Base-by-base conservation (phyloP, 192 early-diverging fungal species). In the Backusella tuberculispora region DNA sequence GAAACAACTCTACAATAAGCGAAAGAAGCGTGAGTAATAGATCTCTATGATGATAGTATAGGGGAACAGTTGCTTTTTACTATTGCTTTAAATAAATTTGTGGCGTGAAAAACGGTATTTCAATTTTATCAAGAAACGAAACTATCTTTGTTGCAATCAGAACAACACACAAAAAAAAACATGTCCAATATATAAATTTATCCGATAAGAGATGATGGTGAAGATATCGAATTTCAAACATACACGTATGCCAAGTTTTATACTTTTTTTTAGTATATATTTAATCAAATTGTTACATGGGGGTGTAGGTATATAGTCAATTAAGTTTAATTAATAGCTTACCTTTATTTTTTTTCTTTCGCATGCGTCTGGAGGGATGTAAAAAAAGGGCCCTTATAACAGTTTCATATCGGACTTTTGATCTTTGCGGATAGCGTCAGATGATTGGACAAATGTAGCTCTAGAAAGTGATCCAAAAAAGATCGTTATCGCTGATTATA, bases 371-470 rank as follows among this genome's bases (percentile, higher is more conserved):
- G 29, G 29, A 34, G 29, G 29, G 29, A 34, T 34, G 47, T n/a
- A n/a, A 50, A 19, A 50, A n/a, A 50, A 50, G 15, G 47, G 15
- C 17, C 47, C 15, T 50, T n/a, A 50, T 50, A 50, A 34, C 2
- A 46, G 47, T 50, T 50, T 50, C 47, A 19, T 50, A 50, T 50
- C 47, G 47, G 47, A 50, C 47, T 50, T 50, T 50, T 50, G 47
- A 50, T 50, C 47, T 50, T 50, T 50, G n/a, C 47, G 47, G 47
- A 50, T 50, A 50, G 47, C 47, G n/a, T 50, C 47, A 50, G 47
- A 50, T 50, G 47, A 50, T 50, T 50, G 47, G 47, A 0, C 47
- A 50, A 50, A 50, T 50, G 47, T 50, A 50, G 15, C 47, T 50
- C 47, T 50, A 50, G 47, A 50, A 50, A 50, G n/a, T 50, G 47